Evolutionary conservation across 2,329 filamentous ascomycete species (phyloP), one percentile per base, ranked within the genome.

Genomic region (Apiospora sp.): DNA sequence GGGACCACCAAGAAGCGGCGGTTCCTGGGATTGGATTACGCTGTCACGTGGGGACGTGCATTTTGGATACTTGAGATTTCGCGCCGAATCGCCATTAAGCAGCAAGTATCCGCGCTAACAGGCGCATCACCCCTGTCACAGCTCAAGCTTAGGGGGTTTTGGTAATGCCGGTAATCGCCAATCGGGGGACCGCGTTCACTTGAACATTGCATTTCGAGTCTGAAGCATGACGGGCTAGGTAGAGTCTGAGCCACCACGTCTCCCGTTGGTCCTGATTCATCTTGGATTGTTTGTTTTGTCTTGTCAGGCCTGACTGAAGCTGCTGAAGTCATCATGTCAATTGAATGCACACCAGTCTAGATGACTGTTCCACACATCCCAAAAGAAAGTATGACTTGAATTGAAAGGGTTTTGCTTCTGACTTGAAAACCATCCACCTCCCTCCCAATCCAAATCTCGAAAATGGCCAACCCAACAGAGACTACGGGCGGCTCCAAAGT

Each of bases 1-100:
- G 19, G 34, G 34, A 37, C 54, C 58, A 41, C 14, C 22, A 41
- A 12, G 22, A 41, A 19, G 14, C 19, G 37, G 34, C 34, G 12
- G 34, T 58, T 67, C 22, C 67, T n/a, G 44, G 44, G 27, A 51
- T 30, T 30, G 13, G 27, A 54, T 64, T 68, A 30, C 70, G 43
- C 49, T 67, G 67, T 72, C 72, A 73, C 72, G 72, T 73, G 72
- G 72, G 54, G 37, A 30, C 70, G 70, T 69, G 67, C 69, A 68
- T 30, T 6, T 43, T 41, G 37, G 69, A 24, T 58, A 43, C 51
- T 51, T 43, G 22, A 19, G 34, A 54, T n/a, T 10, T n/a, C 30
- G 30, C 30, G 58, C 58, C 58, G 41, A 41, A 64, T 14, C 34
- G 34, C 58, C 8, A 12, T 41, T 12, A 3, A 41, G 22, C 22